Conservation (phyloP, 192 early-diverging fungal genomes). For the Diversispora eburnea region DNA sequence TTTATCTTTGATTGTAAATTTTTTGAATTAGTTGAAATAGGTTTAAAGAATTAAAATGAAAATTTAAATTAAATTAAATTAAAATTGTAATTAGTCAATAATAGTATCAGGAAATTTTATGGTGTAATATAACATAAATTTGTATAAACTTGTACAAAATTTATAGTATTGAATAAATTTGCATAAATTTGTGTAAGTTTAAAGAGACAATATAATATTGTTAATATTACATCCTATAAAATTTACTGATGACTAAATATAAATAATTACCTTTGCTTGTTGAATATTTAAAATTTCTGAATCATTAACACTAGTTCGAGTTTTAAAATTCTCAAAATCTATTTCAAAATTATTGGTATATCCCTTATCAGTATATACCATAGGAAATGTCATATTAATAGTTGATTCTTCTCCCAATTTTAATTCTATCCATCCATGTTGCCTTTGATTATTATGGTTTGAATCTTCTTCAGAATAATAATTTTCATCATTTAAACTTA, state of each 20-base stretch:
- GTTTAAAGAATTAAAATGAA: too few species aligned
- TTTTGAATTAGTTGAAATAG: not conserved
- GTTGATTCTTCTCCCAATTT: constrained; percentile 47
- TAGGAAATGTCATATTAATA: constrained; percentile 58
- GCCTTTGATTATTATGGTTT: constrained; percentile 33
- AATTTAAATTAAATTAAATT: too few species aligned
- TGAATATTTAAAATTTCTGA: constrained; percentile 51
- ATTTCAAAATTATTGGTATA: constrained; percentile 52
- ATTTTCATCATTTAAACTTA: not conserved
- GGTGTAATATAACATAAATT: not conserved
- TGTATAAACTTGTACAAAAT: not conserved
- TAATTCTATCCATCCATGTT: constrained; percentile 73
- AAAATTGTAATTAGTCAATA: too few species aligned
- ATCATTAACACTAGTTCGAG: constrained; percentile 69
- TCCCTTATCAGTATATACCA: constrained; percentile 49
- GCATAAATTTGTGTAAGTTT: not conserved
- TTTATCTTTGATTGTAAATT: constrained; percentile 40
- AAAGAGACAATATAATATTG: too few species aligned
- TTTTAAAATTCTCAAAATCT: constrained; percentile 42
- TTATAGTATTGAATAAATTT: not conserved
- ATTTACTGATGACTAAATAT: not conserved
- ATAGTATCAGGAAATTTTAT: too few species aligned
- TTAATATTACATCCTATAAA: too few species aligned
- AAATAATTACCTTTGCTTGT: constrained; percentile 44
- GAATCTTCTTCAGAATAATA: constrained; percentile 33